A percentile compares a stretch with the other conserved stretches of the same genome.
phyloP scores from a whole-genome alignment of 345 rosid species.

The Conringia planisiliqua region DNA sequence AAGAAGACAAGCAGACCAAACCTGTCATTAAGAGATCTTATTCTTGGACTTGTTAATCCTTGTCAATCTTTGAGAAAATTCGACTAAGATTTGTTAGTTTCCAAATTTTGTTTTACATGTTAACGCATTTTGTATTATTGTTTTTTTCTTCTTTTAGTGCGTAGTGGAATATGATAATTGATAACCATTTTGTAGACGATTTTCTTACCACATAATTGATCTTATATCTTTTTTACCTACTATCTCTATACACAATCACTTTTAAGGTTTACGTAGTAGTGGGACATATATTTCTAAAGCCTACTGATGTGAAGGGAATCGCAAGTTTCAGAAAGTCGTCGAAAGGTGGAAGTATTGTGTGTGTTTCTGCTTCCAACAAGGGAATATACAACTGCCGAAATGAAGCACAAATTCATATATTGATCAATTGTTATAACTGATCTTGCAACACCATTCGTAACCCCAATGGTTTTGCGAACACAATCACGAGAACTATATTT shows the following conservation, averaged over 20 bases:
- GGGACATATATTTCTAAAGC: neutral
- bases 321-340: too few relatives aligned
- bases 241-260: neutral
- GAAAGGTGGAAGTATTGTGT: too few relatives aligned
- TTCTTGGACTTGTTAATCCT: conserved; percentile 49
- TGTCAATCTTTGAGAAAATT: neutral
- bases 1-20: conserved; percentile 60
- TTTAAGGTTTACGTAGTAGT: neutral
- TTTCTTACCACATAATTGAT: neutral
- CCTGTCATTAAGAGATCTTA: conserved; percentile 58
- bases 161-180: neutral
- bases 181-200: neutral
- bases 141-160: neutral
- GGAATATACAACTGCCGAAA: too few relatives aligned
- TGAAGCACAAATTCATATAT: too few relatives aligned
- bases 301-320: too few relatives aligned
- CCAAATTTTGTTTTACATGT: neutral
- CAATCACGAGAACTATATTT: too few relatives aligned
- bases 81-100: conserved; percentile 13
- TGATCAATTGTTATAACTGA: too few relatives aligned
- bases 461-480: too few relatives aligned
- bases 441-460: too few relatives aligned
- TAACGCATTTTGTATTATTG: neutral
- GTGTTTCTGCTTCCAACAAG: too few relatives aligned
- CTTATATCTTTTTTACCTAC: neutral